phyloP scores from a whole-genome alignment of 148 eudicot genomes.

The Amaranthus cruentus region DNA sequence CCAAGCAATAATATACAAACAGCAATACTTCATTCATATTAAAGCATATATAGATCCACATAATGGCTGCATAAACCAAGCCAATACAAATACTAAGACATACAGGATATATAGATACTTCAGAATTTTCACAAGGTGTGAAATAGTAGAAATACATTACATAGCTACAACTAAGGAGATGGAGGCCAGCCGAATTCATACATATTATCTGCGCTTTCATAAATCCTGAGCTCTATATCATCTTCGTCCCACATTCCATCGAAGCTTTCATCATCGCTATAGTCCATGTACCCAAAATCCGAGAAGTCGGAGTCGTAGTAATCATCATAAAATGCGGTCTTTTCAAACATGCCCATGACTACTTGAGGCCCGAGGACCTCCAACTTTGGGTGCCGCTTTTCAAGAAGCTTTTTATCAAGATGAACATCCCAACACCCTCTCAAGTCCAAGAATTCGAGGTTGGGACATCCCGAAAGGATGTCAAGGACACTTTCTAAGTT shows the following conservation, averaged over 20 bases:
- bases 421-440: slow-evolving; percentile 75
- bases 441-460: slow-evolving; percentile 58
- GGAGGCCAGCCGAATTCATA: slow-evolving; percentile 49
- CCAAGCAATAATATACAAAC: slow-evolving; percentile 17
- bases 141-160: not conserved
- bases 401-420: slow-evolving; percentile 43
- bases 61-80: slow-evolving; percentile 14
- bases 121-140: slow-evolving; percentile 28
- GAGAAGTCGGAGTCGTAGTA: slow-evolving; percentile 56
- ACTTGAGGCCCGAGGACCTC: slow-evolving; percentile 59
- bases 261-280: slow-evolving; percentile 50
- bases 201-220: slow-evolving; percentile 39
- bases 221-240: slow-evolving; percentile 39
- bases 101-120: not conserved
- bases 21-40: slow-evolving; percentile 20
- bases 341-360: slow-evolving; percentile 41
- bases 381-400: slow-evolving; percentile 44
- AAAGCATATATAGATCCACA: slow-evolving; percentile 21
- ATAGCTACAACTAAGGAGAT: slow-evolving; percentile 33
- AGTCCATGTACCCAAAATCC: slow-evolving; percentile 51
- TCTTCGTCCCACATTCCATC: slow-evolving; percentile 57
- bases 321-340: slow-evolving; percentile 26
- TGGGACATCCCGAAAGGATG: slow-evolving; percentile 43
- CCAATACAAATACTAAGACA: not conserved
- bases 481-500: slow-evolving; percentile 42